Conservation (phyloP, 441 rosid species). For the Populus hybrid region DNA sequence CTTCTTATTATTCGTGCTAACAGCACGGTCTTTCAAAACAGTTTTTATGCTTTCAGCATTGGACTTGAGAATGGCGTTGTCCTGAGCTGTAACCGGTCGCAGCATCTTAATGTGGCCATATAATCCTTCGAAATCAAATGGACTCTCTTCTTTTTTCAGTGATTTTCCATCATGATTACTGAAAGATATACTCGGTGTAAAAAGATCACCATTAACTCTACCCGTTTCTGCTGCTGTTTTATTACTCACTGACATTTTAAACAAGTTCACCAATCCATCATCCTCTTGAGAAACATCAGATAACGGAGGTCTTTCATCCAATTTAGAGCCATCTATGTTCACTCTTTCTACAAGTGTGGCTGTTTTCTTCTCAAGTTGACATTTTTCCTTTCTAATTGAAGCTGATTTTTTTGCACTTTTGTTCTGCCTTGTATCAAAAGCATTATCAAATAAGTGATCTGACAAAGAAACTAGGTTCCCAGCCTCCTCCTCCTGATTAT, state of each 20-base stretch:
- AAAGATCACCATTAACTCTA: not conserved
- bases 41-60: slow-evolving; percentile 13
- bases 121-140: not conserved
- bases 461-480: not conserved
- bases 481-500: not conserved
- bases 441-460: not conserved
- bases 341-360: not conserved
- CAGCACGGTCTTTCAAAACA: not conserved
- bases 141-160: slow-evolving; percentile 1
- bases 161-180: not conserved
- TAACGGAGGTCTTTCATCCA: not conserved
- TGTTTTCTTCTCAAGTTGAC: slow-evolving; percentile 1
- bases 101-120: slow-evolving; percentile 10
- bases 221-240: not conserved
- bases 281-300: not conserved
- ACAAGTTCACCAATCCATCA: not conserved
- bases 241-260: not conserved
- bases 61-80: not conserved
- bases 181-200: slow-evolving; percentile 1
- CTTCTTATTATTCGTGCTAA: slow-evolving; percentile 4
- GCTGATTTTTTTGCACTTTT: not conserved
- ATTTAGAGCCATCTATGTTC: not conserved
- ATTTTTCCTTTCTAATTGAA: not conserved
- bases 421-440: not conserved
- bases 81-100: not conserved